Conservation (phyloP, 768 basidiomycete species). For the Hemileccinum rubropunctum region DNA sequence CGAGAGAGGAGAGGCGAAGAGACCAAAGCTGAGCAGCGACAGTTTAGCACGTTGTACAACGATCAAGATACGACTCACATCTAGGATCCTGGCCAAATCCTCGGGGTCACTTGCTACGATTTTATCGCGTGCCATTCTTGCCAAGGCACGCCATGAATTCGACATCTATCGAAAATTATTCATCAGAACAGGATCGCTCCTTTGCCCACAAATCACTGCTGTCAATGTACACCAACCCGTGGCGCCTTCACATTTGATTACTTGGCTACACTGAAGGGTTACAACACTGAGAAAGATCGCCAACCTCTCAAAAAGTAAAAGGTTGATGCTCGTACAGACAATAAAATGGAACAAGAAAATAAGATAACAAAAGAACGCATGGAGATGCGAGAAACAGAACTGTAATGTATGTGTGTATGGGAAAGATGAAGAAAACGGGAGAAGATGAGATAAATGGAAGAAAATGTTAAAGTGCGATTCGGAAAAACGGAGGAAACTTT, state of each 20-base stretch:
- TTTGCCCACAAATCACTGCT: background rate
- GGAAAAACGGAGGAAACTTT: constrained; percentile 11
- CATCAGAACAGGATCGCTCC: constrained; percentile 13
- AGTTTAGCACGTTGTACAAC: too few species aligned
- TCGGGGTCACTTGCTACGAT: constrained; percentile 70
- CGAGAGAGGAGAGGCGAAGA: constrained; percentile 73
- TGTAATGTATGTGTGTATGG: constrained; percentile 14
- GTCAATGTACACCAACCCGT: background rate
- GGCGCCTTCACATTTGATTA: constrained; percentile 15
- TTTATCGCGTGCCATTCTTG: constrained; percentile 79
- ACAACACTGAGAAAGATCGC: constrained; percentile 20
- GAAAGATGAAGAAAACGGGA: constrained; percentile 5
- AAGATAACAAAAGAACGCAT: constrained; percentile 19
- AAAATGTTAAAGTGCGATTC: constrained; percentile 2
- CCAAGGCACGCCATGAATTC: constrained; percentile 83
- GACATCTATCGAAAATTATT: constrained; percentile 58
- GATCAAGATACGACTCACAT: constrained; percentile 44
- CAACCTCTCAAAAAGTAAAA: constrained; percentile 3
- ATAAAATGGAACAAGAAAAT: constrained; percentile 13
- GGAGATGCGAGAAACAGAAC: constrained; percentile 21
- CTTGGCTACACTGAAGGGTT: constrained; percentile 18
- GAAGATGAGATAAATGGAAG: constrained; percentile 9
- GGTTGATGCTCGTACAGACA: constrained; percentile 24
- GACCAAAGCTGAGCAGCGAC: constrained; percentile 67
- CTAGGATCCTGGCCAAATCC: constrained; percentile 61